A percentile compares a stretch with the other conserved stretches of the same genome.
phyloP scores from a whole-genome alignment of 495 filamentous ascomycete species.

The Tetracladium marchalianum region DNA sequence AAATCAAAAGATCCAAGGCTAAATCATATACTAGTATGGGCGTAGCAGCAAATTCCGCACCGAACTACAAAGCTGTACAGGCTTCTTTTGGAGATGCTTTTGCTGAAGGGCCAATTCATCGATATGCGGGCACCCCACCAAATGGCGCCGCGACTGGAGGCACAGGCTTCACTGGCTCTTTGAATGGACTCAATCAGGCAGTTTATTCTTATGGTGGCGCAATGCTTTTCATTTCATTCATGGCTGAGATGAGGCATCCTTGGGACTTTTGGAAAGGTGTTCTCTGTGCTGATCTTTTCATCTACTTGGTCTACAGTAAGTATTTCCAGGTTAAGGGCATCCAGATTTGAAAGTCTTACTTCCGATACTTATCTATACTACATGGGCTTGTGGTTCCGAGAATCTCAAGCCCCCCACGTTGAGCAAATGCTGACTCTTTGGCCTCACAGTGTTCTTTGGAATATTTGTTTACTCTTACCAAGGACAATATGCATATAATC shows the following conservation, averaged over 20 bases:
- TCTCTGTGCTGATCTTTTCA: conserved; percentile 45
- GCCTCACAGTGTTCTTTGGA: conserved; percentile 39
- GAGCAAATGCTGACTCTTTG: conserved; percentile 7
- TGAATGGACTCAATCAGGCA: conserved; percentile 46
- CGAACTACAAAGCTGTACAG: conserved; percentile 33
- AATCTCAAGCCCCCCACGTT: no score
- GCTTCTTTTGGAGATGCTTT: conserved; percentile 16
- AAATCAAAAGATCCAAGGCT: neutral
- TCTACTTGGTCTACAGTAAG: conserved; percentile 23
- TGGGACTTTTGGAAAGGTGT: conserved; percentile 54
- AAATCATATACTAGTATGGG: conserved; percentile 36
- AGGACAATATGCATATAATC: conserved; percentile 46
- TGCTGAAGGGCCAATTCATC: conserved; percentile 19
- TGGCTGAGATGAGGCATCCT: conserved; percentile 57
- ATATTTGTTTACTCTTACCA: conserved; percentile 45
- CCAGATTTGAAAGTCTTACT: no score
- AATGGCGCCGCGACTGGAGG: conserved; percentile 18
- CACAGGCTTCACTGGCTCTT: conserved; percentile 27
- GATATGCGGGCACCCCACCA: conserved; percentile 22
- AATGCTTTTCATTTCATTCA: conserved; percentile 54
- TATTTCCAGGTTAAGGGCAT: no score
- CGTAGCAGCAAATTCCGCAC: conserved; percentile 35
- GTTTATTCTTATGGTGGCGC: conserved; percentile 55
- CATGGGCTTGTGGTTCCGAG: no score
- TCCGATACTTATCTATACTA: no score